These are phyloP conservation scores for Sporothrix globosa DNA, from an alignment of 2,329 filamentous ascomycete species.

Conservation along the genomic window DNA sequence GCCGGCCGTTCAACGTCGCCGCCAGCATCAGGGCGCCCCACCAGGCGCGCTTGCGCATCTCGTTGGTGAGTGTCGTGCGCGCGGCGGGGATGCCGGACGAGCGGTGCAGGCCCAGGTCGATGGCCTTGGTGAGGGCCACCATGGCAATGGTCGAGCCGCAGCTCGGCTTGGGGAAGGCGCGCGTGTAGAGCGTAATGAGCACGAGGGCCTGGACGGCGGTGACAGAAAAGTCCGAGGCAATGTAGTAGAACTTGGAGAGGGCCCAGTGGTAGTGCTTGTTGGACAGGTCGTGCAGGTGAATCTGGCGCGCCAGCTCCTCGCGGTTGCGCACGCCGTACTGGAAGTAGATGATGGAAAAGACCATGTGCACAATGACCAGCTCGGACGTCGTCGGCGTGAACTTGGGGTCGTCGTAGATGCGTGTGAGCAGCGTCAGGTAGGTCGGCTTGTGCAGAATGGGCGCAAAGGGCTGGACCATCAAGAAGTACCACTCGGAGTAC, in stretches of 20 bases:
- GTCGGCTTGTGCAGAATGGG: conserved; percentile 78
- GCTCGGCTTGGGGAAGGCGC: conserved; percentile 78
- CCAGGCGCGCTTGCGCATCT: conserved; percentile 77
- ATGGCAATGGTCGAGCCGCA: conserved; percentile 70
- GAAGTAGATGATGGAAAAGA: conserved; percentile 76
- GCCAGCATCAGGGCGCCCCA: conserved; percentile 71
- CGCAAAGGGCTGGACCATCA: conserved; percentile 70
- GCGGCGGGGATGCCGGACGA: conserved; percentile 59
- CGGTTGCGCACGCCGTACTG: conserved; percentile 74
- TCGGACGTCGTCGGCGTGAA: conserved; percentile 67
- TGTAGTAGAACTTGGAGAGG: conserved; percentile 67
- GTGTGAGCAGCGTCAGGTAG: conserved; percentile 67
- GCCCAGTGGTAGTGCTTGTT: conserved; percentile 80
- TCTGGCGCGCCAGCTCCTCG: conserved; percentile 57
- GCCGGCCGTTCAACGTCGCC: conserved; percentile 71
- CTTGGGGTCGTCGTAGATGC: conserved; percentile 69
- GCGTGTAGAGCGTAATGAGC: conserved; percentile 71
- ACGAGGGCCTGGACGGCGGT: conserved; percentile 73
- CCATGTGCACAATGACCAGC: conserved; percentile 73
- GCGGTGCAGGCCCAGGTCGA: conserved; percentile 76
- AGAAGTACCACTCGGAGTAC: conserved; percentile 76
- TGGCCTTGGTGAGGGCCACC: conserved; percentile 66
- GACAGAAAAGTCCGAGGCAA: conserved; percentile 64
- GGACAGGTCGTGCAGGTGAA: conserved; percentile 64
- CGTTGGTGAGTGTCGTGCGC: conserved; percentile 64